Conservation (phyloP, 2,329 filamentous ascomycete species). For the Colletotrichum karsti region DNA sequence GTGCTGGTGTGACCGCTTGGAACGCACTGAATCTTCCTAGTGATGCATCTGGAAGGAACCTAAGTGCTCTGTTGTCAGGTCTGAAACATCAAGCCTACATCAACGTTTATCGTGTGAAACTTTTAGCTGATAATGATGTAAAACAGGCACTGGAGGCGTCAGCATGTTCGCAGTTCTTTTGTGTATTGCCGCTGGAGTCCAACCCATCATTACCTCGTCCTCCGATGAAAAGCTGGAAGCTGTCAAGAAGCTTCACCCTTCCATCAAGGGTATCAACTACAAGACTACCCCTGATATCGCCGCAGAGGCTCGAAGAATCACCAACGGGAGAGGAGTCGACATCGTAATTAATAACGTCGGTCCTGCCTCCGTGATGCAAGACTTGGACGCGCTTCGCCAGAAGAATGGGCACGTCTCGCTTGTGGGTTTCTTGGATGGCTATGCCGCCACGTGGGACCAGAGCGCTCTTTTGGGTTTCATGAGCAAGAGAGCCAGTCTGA, state of each 20-base stretch:
- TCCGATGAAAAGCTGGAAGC: slow-evolving; percentile 36
- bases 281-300: slow-evolving; percentile 26
- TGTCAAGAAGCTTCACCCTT: slow-evolving; percentile 31
- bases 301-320: slow-evolving; percentile 31
- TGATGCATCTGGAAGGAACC: background rate
- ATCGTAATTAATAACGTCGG: slow-evolving; percentile 37
- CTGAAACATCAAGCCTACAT: background rate
- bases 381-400: slow-evolving; percentile 24
- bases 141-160: slow-evolving; percentile 37
- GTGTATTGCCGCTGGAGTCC: slow-evolving; percentile 33
- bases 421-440: slow-evolving; percentile 8
- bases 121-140: background rate
- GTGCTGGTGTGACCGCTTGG: slow-evolving; percentile 35
- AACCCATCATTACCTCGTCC: slow-evolving; percentile 39
- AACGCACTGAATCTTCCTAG: slow-evolving; percentile 23
- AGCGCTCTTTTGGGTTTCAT: slow-evolving; percentile 10
- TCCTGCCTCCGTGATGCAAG: slow-evolving; percentile 29
- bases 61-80: background rate
- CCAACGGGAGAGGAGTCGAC: slow-evolving; percentile 35
- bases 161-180: slow-evolving; percentile 36
- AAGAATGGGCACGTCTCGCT: background rate
- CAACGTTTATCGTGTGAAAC: too few species aligned
- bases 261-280: slow-evolving; percentile 36
- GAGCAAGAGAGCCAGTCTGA: slow-evolving; percentile 5
- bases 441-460: background rate